Evolutionary conservation across 208 protist species (phyloP), one percentile per base, ranked within the genome.

Genomic region (Acanthamoeba culbertsoni): DNA sequence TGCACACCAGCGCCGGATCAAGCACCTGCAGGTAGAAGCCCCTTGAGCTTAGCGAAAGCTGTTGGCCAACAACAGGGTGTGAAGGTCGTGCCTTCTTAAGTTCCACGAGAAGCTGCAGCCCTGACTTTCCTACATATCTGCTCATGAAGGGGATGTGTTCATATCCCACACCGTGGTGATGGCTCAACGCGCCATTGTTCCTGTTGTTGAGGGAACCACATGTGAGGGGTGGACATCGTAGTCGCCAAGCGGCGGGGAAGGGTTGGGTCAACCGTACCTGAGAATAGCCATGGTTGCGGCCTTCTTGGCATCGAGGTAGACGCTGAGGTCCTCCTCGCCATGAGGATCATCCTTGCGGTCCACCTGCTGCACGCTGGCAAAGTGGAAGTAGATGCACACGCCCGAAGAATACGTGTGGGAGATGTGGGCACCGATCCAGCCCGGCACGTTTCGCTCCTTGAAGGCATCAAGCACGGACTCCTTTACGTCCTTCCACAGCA

Each of bases 301-400:
- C 37, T 59, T 62, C 55, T 97, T 95, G 45, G 93, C 86, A 48
- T 96, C 86, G 33, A 68, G 57, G 62, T 95, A 96, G 37, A 73
- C 43, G n/a, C 23, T 31, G 37, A 96, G 57, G 53, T 93, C 68
- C n/a, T 95, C 79, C 31, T 93, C 59, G 1, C 77, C 12, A 33
- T 37, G 62, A 14, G 28, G 5, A 33, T 71, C 62, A 33, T 71
- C 62, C 62, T 37, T 71, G 23, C 28, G 18, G 33, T 93, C 94
- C 40, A 75, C 84, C 57, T 92, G 75, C 73, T 84, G 73, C 73
- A 84, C 43, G 42, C 94, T 95, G 3, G 86, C 96, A 92, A 93
- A 97, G 63, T 96, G 95, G 92, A 97, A 97, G 88, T 97, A 97
- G 20, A 97, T 57, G 86, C 93, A 96, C 31, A 95, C 94, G 89